Evolutionary conservation across 495 filamentous ascomycete genomes (phyloP).

Genomic region (Penicillium desertorum): DNA sequence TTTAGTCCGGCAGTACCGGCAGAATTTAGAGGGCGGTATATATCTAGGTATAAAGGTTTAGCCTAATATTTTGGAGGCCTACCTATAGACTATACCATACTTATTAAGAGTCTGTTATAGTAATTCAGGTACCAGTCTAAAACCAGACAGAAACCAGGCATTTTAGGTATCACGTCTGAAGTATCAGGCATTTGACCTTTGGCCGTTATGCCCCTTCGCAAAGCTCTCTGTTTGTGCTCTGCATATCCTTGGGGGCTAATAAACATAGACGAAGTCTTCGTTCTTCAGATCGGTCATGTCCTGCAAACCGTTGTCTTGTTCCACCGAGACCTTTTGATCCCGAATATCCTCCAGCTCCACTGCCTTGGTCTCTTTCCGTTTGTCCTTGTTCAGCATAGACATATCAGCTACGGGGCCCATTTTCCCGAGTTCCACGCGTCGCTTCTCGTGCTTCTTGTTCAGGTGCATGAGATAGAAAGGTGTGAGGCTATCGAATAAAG

Average conservation of each 20-base stretch:
- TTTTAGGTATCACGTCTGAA: too few species aligned
- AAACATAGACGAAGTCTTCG: slow-evolving; percentile 35
- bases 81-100: too few species aligned
- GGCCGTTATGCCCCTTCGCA: too few species aligned
- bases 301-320: slow-evolving; percentile 24
- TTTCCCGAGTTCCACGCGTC: slow-evolving; percentile 39
- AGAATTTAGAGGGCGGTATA: too few species aligned
- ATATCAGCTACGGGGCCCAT: slow-evolving; percentile 21
- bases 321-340: neutral
- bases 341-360: slow-evolving; percentile 23
- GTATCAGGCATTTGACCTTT: too few species aligned
- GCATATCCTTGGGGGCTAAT: slow-evolving; percentile 6
- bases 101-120: too few species aligned
- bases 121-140: too few species aligned
- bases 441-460: slow-evolving; percentile 47
- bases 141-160: too few species aligned
- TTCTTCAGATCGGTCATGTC: slow-evolving; percentile 32
- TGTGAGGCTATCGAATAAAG: slow-evolving; percentile 7
- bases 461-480: slow-evolving; percentile 48
- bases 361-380: slow-evolving; percentile 18
- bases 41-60: too few species aligned
- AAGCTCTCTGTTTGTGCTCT: too few species aligned
- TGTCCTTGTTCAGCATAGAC: slow-evolving; percentile 22
- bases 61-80: too few species aligned
- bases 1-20: too few species aligned